Percentiles rank a stretch among this genome's conserved stretches.
These are phyloP conservation scores for Hericium coralloides DNA, from an alignment of 768 basidiomycete species.

Conservation along the genomic window DNA sequence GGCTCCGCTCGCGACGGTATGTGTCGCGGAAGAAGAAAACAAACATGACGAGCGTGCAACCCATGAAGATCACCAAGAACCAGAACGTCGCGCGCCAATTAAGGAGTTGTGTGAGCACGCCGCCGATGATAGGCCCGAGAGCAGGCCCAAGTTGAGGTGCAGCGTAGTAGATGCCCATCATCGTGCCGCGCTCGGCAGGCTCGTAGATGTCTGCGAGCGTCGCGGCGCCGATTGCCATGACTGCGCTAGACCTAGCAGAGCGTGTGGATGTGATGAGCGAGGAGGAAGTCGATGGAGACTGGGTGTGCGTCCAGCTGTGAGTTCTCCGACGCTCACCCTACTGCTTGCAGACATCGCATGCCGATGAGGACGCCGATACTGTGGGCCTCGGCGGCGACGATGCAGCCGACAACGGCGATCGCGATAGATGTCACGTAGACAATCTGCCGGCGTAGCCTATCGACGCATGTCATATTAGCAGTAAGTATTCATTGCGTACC, in stretches of 20 bases:
- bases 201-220: slow-evolving; percentile 77
- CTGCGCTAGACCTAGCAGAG: slow-evolving; percentile 39
- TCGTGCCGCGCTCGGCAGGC: slow-evolving; percentile 61
- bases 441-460: slow-evolving; percentile 22
- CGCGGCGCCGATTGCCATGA: slow-evolving; percentile 65
- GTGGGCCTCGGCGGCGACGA: slow-evolving; percentile 46
- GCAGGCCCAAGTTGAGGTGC: slow-evolving; percentile 69
- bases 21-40: slow-evolving; percentile 71
- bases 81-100: slow-evolving; percentile 81
- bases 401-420: slow-evolving; percentile 46
- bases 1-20: slow-evolving; percentile 74
- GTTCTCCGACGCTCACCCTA: slow-evolving; percentile 34
- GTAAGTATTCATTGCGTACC: slow-evolving; percentile 23
- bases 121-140: slow-evolving; percentile 65
- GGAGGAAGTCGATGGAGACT: not conserved
- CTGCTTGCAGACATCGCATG: slow-evolving; percentile 61
- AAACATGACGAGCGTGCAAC: slow-evolving; percentile 45
- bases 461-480: not conserved
- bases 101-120: slow-evolving; percentile 53
- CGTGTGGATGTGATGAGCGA: not conserved
- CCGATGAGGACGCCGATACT: slow-evolving; percentile 52
- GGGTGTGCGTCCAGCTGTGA: not conserved
- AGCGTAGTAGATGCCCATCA: slow-evolving; percentile 75
- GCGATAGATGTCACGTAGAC: slow-evolving; percentile 46
- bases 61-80: slow-evolving; percentile 63